These are phyloP conservation scores for Mucor racemosus DNA, from an alignment of 371 early-diverging fungal genomes.

Conservation along the genomic window DNA sequence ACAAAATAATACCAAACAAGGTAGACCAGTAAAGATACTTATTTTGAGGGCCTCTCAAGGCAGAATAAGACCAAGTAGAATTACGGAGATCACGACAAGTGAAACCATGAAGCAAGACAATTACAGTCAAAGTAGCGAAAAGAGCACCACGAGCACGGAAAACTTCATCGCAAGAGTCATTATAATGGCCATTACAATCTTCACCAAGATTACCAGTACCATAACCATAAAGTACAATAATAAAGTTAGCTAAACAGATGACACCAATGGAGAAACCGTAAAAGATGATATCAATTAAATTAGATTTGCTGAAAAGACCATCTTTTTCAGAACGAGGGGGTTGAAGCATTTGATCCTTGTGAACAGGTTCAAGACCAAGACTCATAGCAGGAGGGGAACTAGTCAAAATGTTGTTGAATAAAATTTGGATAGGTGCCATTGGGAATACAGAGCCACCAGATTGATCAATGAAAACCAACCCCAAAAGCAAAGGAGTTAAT, in stretches of 20 bases:
- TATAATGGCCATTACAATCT: constrained; percentile 65
- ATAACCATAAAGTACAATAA: constrained; percentile 66
- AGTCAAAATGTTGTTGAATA: constrained; percentile 88
- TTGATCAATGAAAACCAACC: constrained; percentile 69
- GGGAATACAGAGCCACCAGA: constrained; percentile 72
- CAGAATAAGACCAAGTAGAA: constrained; percentile 57
- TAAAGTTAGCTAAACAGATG: constrained; percentile 72
- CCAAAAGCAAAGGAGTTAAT: constrained; percentile 70
- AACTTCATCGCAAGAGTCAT: constrained; percentile 64
- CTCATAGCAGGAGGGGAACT: constrained; percentile 85
- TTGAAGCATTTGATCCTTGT: constrained; percentile 77
- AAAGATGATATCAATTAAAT: constrained; percentile 70
- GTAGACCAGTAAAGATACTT: constrained; percentile 61
- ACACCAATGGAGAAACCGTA: constrained; percentile 76
- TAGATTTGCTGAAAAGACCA: constrained; percentile 71
- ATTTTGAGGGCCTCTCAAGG: constrained; percentile 57
- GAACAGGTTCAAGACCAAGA: constrained; percentile 84
- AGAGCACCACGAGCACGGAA: constrained; percentile 78
- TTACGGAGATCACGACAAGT: constrained; percentile 73
- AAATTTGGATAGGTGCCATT: constrained; percentile 81
- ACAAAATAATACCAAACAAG: constrained; percentile 55
- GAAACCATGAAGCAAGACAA: constrained; percentile 72
- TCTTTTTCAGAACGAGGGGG: constrained; percentile 75
- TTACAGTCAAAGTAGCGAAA: constrained; percentile 68
- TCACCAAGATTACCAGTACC: constrained; percentile 60